These are phyloP conservation scores for Rosa rugosa DNA, from an alignment of 306 rosid genomes.

Conservation along the genomic window DNA sequence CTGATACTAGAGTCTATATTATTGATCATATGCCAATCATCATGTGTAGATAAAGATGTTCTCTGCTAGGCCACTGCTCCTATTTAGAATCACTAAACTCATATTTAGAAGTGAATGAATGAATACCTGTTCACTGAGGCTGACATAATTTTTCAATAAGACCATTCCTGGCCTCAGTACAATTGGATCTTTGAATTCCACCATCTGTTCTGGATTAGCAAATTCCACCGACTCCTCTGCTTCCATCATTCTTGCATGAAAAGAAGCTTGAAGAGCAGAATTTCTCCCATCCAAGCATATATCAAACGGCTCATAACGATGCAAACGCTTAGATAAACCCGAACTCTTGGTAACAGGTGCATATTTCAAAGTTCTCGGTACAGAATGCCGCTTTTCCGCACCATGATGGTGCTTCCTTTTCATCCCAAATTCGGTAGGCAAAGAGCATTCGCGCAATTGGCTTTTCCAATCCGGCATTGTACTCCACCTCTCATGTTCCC, in stretches of 20 bases:
- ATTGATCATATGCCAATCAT: background rate
- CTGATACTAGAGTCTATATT: background rate
- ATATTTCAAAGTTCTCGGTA: conserved; percentile 4
- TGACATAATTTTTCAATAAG: conserved; percentile 47
- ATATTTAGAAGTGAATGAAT: background rate
- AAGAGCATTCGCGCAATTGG: background rate
- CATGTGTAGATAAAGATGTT: background rate
- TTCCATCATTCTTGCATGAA: conserved; percentile 9
- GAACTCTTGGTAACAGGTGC: background rate
- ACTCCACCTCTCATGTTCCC: conserved; percentile 3
- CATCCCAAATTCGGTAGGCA: conserved; percentile 26
- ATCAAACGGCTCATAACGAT: conserved; percentile 34
- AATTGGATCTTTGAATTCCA: background rate
- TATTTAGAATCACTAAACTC: background rate
- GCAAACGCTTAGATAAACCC: conserved; percentile 2
- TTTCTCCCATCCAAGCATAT: conserved; percentile 36
- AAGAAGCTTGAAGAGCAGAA: background rate
- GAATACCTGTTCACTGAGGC: conserved; percentile 45
- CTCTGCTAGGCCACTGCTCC: background rate
- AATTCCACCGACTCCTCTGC: conserved; percentile 8
- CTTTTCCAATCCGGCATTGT: background rate
- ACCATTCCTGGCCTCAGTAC: conserved; percentile 66
- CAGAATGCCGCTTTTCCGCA: background rate
- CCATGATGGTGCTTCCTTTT: conserved; percentile 13
- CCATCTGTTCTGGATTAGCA: background rate